Percentiles rank a stretch among this genome's conserved stretches.
Evolutionary conservation across 805 yeast species (phyloP).

Genomic region (Torulaspora delbrueckii): DNA sequence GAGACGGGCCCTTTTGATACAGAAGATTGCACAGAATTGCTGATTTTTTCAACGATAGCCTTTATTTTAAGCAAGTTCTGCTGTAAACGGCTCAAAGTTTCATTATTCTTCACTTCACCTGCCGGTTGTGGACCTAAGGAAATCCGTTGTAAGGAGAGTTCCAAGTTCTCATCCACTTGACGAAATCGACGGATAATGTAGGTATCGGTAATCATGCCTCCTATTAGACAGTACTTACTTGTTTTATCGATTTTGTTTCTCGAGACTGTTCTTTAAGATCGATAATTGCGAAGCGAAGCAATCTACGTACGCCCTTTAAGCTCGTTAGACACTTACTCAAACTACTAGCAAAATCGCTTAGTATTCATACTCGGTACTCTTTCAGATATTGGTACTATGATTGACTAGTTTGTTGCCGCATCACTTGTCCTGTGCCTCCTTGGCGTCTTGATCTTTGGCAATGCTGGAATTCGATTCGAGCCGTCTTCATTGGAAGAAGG

Average conservation of each 20-base stretch:
- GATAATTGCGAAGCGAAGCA: neutral
- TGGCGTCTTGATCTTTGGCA: no score
- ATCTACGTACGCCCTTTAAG: neutral
- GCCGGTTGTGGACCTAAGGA: slow-evolving; percentile 6
- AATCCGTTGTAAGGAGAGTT: slow-evolving; percentile 12
- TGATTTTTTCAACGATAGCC: slow-evolving; percentile 10
- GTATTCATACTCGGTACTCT: no score
- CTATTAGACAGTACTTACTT: neutral
- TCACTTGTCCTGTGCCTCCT: no score
- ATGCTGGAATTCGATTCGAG: no score
- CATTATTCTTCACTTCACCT: slow-evolving; percentile 3
- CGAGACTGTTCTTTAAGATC: neutral
- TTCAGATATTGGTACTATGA: no score
- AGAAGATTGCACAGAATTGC: slow-evolving; percentile 3
- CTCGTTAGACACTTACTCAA: no score
- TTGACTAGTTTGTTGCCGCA: no score
- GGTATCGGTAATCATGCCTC: slow-evolving; percentile 13
- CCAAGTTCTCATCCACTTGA: slow-evolving; percentile 13
- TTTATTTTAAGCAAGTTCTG: slow-evolving; percentile 14
- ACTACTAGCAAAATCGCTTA: no score
- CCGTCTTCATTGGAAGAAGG: no score
- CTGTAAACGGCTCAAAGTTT: slow-evolving; percentile 14
- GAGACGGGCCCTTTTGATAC: neutral
- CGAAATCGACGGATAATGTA: slow-evolving; percentile 14
- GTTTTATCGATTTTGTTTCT: neutral